Conservation (phyloP, 2,329 filamentous ascomycete genomes). For the Fusarium duplospermum region DNA sequence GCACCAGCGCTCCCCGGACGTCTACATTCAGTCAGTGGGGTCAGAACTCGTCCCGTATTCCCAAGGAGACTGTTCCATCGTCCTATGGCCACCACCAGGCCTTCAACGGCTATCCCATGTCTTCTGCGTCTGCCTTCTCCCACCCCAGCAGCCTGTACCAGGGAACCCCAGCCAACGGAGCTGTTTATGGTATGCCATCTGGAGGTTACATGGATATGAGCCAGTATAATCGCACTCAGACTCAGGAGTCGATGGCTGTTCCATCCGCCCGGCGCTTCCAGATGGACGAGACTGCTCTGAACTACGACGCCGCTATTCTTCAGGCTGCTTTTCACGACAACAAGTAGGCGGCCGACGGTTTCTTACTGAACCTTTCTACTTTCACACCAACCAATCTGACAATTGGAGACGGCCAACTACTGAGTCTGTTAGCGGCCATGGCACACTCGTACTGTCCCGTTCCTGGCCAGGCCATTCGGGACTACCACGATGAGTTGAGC, state of each 20-base stretch:
- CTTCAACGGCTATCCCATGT: constrained; percentile 30
- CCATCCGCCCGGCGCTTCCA: constrained; percentile 43
- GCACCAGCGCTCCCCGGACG: constrained; percentile 42
- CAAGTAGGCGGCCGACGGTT: constrained; percentile 29
- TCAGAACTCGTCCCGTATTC: constrained; percentile 36
- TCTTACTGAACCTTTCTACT: background rate
- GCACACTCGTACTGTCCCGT: constrained; percentile 8
- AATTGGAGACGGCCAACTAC: background rate
- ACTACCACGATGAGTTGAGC: background rate
- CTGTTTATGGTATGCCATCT: constrained; percentile 27
- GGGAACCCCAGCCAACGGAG: constrained; percentile 55
- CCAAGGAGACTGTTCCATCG: constrained; percentile 30
- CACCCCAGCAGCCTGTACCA: constrained; percentile 63
- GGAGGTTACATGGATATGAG: constrained; percentile 24
- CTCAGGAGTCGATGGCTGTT: constrained; percentile 28
- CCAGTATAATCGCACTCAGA: constrained; percentile 28
- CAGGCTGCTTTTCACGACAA: constrained; percentile 48
- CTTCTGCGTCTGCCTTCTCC: constrained; percentile 56
- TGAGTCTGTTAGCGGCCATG: background rate
- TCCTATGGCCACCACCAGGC: constrained; percentile 33
- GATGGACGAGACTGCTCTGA: constrained; percentile 49
- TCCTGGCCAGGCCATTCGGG: constrained; percentile 29
- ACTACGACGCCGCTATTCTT: constrained; percentile 51
- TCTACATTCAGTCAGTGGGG: constrained; percentile 49
- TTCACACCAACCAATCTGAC: background rate